Percentiles rank a stretch among this genome's conserved stretches.
Evolutionary conservation across 108 stramenopile species (phyloP).

Genomic region (Cyclostephanos tholiformis): DNA sequence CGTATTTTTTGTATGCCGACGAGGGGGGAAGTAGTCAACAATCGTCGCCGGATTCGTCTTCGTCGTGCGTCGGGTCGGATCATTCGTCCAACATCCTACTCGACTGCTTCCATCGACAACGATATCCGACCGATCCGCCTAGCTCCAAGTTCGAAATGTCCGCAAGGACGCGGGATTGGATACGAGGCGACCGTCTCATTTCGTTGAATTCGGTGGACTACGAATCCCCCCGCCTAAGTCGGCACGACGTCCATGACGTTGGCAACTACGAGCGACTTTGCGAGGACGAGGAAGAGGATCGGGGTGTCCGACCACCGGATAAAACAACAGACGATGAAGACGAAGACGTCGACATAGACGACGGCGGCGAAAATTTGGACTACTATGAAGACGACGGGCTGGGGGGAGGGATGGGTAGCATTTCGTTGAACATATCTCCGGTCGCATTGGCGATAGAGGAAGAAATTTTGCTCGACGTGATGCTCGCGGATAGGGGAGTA

Average conservation of each 20-base stretch:
- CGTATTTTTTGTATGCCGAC: background rate
- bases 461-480: slow-evolving; percentile 19
- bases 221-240: background rate
- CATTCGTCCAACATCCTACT: slow-evolving; percentile 2
- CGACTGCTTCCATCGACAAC: slow-evolving; percentile 39
- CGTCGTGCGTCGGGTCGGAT: no score
- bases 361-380: background rate
- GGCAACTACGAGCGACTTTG: background rate
- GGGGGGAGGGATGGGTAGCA: background rate
- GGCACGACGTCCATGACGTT: slow-evolving; percentile 1
- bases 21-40: background rate
- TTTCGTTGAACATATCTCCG: slow-evolving; percentile 31
- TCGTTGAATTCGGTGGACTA: slow-evolving; percentile 42
- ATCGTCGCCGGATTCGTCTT: background rate
- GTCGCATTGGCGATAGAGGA: slow-evolving; percentile 24
- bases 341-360: no score
- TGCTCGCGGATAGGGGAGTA: slow-evolving; percentile 10
- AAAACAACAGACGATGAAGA: slow-evolving; percentile 7
- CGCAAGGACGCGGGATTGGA: slow-evolving; percentile 41
- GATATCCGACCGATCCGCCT: slow-evolving; percentile 25
- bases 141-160: slow-evolving; percentile 37
- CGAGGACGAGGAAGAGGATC: slow-evolving; percentile 10
- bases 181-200: slow-evolving; percentile 29
- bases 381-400: background rate
- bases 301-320: no score